phyloP scores from a whole-genome alignment of 148 eudicot genomes.

The Spergularia marina region DNA sequence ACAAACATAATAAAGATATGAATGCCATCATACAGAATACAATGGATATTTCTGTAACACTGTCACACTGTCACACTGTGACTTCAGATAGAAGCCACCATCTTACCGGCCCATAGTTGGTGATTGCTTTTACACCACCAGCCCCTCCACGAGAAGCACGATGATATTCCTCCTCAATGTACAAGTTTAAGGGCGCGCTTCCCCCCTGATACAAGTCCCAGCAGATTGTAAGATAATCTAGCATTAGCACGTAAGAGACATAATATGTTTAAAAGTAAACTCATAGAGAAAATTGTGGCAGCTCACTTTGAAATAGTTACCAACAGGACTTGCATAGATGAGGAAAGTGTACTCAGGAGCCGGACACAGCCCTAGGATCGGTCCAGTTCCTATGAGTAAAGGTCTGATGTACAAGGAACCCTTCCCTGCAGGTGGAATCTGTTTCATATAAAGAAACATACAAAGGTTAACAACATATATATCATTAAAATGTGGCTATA shows the following conservation, averaged over 20 bases:
- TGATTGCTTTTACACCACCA: slow-evolving; percentile 78
- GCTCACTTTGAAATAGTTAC: slow-evolving; percentile 69
- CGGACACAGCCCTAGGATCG: slow-evolving; percentile 63
- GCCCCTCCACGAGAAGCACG: slow-evolving; percentile 80
- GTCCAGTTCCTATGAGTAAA: slow-evolving; percentile 75
- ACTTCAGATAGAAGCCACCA: not conserved
- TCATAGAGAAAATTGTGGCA: not conserved
- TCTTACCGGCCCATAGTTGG: slow-evolving; percentile 78
- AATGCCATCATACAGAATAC: not conserved
- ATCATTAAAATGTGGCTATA: not conserved
- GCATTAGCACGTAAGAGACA: not conserved
- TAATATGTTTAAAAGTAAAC: not conserved
- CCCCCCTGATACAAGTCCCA: slow-evolving; percentile 48
- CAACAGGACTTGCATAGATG: slow-evolving; percentile 72
- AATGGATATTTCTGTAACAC: not conserved
- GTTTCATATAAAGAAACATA: slow-evolving; percentile 1
- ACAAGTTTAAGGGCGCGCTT: slow-evolving; percentile 56
- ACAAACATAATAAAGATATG: not conserved
- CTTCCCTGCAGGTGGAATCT: slow-evolving; percentile 90
- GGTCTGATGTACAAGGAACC: slow-evolving; percentile 84
- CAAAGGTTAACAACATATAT: not conserved
- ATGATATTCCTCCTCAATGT: slow-evolving; percentile 64
- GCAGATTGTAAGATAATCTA: not conserved
- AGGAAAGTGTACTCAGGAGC: slow-evolving; percentile 80
- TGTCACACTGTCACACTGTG: not conserved